Conservation (phyloP, 129 eudicot genomes). For the Tagetes erecta region DNA sequence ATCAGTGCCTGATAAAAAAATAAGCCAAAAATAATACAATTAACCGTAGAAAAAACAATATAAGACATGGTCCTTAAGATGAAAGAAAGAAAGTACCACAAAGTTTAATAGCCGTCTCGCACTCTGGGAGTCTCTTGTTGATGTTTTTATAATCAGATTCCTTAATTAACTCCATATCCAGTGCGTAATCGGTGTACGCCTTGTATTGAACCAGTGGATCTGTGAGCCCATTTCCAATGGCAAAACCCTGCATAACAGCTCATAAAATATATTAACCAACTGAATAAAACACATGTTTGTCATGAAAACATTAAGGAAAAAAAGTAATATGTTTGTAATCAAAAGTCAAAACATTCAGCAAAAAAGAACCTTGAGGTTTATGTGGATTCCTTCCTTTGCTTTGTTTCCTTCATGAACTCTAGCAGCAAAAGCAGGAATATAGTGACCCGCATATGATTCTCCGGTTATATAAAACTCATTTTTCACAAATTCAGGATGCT, state of each 20-base stretch:
- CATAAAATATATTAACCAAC: slow-evolving; percentile 15
- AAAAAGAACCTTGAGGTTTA: slow-evolving; percentile 68
- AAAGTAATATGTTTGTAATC: not conserved
- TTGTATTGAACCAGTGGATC: slow-evolving; percentile 84
- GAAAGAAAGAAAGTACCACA: slow-evolving; percentile 55
- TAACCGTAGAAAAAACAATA: not conserved
- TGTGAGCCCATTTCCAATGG: slow-evolving; percentile 98
- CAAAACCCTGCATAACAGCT: slow-evolving; percentile 72
- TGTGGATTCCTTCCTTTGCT: slow-evolving; percentile 76
- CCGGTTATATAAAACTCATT: slow-evolving; percentile 91
- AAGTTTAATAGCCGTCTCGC: slow-evolving; percentile 82
- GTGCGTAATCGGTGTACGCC: slow-evolving; percentile 92
- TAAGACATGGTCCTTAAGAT: not conserved
- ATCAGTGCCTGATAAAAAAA: slow-evolving; percentile 62
- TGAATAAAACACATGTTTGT: not conserved
- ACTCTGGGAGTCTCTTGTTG: slow-evolving; percentile 69
- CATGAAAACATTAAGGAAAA: not conserved
- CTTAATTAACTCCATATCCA: slow-evolving; percentile 67
- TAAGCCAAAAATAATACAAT: slow-evolving; percentile 3
- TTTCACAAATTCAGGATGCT: slow-evolving; percentile 72
- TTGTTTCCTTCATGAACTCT: slow-evolving; percentile 87
- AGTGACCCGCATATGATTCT: slow-evolving; percentile 96
- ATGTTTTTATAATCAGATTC: slow-evolving; percentile 63
- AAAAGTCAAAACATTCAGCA: not conserved
- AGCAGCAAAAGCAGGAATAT: slow-evolving; percentile 96